Conservation (phyloP, 495 filamentous ascomycete genomes). For the Aspergillus diversus region DNA sequence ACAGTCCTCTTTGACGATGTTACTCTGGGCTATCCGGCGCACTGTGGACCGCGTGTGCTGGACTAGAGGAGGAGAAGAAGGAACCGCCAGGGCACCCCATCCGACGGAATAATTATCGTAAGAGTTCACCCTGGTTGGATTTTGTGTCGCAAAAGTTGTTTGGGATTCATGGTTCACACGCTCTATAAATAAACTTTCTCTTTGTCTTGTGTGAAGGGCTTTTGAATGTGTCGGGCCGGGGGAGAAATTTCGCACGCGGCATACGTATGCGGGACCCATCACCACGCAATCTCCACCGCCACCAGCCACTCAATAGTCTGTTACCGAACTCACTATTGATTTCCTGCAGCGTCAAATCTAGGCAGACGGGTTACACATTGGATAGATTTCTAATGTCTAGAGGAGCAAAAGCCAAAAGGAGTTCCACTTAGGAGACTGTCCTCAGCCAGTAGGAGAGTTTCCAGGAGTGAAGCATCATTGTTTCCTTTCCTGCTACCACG, state of each 20-base stretch:
- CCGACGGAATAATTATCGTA: neutral
- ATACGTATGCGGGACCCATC: conserved; percentile 5
- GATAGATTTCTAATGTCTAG: neutral
- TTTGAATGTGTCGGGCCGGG: neutral
- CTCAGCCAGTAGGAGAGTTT: neutral
- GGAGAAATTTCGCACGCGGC: conserved; percentile 1
- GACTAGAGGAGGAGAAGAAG: neutral
- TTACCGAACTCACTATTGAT: neutral
- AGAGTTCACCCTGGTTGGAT: neutral
- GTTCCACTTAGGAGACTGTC: neutral
- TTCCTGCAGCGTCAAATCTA: neutral
- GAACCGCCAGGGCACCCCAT: too few species aligned
- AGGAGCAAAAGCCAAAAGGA: neutral
- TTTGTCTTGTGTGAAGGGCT: neutral
- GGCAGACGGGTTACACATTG: neutral
- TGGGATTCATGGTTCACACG: neutral
- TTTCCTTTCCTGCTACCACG: neutral
- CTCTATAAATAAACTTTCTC: neutral
- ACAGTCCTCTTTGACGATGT: conserved; percentile 1
- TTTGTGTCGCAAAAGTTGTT: neutral
- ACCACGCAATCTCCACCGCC: conserved; percentile 2
- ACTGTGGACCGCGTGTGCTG: neutral
- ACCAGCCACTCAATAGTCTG: neutral
- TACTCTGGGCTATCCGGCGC: neutral
- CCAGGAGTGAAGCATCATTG: neutral